A percentile compares a stretch with the other conserved stretches of the same genome.
phyloP scores from a whole-genome alignment of 140 eudicot species.

The Erigeron philadelphicus region DNA sequence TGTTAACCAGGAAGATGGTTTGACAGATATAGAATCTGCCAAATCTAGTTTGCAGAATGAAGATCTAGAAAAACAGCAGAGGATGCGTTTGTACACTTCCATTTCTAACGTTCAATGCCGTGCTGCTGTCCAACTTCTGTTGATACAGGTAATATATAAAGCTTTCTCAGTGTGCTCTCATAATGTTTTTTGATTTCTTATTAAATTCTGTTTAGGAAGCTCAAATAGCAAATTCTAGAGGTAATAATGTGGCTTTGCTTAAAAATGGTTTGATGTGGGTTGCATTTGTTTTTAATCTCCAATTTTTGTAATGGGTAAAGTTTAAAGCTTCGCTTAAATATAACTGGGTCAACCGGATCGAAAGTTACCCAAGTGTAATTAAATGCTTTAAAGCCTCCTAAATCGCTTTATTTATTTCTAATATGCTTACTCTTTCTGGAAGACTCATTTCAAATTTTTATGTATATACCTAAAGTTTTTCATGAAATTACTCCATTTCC shows the following conservation, averaged over 20 bases:
- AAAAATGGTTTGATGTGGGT: neutral
- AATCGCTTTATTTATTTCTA: too few relatives aligned
- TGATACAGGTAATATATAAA: slow-evolving; percentile 59
- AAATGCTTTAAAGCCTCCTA: too few relatives aligned
- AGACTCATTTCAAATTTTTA: too few relatives aligned
- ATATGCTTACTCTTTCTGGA: too few relatives aligned
- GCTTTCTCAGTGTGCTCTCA: neutral
- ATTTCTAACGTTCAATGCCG: slow-evolving; percentile 71
- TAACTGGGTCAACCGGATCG: too few relatives aligned
- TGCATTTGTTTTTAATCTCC: slow-evolving; percentile 20
- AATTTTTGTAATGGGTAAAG: neutral
- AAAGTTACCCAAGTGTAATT: too few relatives aligned
- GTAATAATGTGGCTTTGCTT: neutral
- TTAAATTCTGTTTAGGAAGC: neutral
- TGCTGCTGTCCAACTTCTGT: slow-evolving; percentile 76
- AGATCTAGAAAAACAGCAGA: slow-evolving; percentile 39
- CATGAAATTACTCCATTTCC: too few relatives aligned
- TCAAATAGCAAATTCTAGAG: neutral
- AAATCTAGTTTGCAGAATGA: slow-evolving; percentile 25
- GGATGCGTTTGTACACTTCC: slow-evolving; percentile 46
- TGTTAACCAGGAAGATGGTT: slow-evolving; percentile 43
- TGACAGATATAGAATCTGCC: slow-evolving; percentile 24
- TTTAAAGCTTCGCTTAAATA: too few relatives aligned
- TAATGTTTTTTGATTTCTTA: neutral
- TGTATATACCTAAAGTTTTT: too few relatives aligned